Percentiles rank a stretch among this genome's conserved stretches.
Conservation (phyloP, 164 flowering plant genomes). For the Vitis riparia region DNA sequence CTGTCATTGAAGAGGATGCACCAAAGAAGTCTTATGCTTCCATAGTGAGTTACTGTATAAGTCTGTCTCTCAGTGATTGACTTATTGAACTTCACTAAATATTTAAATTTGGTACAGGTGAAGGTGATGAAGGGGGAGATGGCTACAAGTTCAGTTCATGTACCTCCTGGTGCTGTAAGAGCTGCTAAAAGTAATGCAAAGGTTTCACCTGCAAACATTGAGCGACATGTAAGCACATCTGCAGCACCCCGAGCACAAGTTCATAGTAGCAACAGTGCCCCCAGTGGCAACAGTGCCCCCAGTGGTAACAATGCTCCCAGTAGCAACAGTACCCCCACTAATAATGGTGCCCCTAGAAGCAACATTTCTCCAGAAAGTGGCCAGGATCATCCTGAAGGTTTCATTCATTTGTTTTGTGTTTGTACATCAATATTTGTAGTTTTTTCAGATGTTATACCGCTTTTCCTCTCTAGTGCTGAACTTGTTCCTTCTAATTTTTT, state of each 20-base stretch:
- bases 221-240: conserved; percentile 5
- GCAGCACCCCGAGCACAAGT: conserved; percentile 10
- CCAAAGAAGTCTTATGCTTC: conserved; percentile 48
- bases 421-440: neutral
- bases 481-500: neutral
- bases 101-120: conserved; percentile 15
- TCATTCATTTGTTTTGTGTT: neutral
- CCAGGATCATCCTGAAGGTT: conserved; percentile 9
- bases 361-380: neutral
- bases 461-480: neutral
- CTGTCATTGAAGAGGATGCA: conserved; percentile 17
- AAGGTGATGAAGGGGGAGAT: conserved; percentile 10
- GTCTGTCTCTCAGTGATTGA: neutral
- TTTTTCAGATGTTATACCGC: neutral
- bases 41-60: conserved; percentile 29
- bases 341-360: conserved; percentile 1
- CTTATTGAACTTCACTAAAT: neutral
- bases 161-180: neutral
- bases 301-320: conserved; percentile 13
- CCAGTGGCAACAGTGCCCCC: conserved; percentile 10
- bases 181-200: neutral
- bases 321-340: conserved; percentile 13
- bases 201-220: conserved; percentile 15
- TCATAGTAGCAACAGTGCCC: conserved; percentile 2
- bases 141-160: conserved; percentile 15